Evolutionary conservation across 768 basidiomycete genomes (phyloP).

Genomic region (Phanerodontia chrysosporium): DNA sequence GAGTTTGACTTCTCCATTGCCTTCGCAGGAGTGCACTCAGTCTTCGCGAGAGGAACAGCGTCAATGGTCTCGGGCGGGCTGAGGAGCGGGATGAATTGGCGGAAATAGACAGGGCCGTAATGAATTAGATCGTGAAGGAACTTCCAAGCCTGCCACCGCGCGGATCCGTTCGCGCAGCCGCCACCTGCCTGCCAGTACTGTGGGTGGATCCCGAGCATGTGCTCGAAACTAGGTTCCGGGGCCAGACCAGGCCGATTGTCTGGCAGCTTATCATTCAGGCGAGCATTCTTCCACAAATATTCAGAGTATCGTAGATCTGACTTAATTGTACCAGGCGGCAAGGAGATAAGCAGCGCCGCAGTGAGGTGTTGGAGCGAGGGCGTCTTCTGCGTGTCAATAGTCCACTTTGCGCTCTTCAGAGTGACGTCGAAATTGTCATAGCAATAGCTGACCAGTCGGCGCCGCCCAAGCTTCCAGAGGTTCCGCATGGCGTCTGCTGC

Average conservation of each 20-base stretch:
- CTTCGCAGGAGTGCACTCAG: constrained; percentile 13
- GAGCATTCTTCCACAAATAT: constrained; percentile 30
- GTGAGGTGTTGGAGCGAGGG: constrained; percentile 30
- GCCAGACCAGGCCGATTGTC: no score
- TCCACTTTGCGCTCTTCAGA: constrained; percentile 27
- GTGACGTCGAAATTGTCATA: constrained; percentile 44
- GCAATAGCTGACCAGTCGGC: constrained; percentile 26
- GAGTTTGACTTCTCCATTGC: constrained; percentile 21
- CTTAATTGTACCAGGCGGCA: constrained; percentile 17
- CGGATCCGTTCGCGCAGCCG: not conserved
- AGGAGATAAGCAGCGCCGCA: constrained; percentile 27
- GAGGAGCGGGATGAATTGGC: not conserved
- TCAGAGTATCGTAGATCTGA: constrained; percentile 29
- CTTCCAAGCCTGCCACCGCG: constrained; percentile 19
- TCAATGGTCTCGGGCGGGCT: constrained; percentile 16
- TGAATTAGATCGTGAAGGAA: constrained; percentile 24
- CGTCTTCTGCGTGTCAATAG: constrained; percentile 24
- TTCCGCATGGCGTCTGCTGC: constrained; percentile 9
- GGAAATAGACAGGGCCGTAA: constrained; percentile 21
- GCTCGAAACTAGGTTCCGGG: no score
- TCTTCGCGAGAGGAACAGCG: constrained; percentile 16
- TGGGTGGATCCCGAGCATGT: no score
- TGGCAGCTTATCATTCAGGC: constrained; percentile 17
- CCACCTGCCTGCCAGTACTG: no score
- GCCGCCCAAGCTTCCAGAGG: constrained; percentile 19